Conservation (phyloP, 257 asterid genomes). For the Echites panduratus region DNA sequence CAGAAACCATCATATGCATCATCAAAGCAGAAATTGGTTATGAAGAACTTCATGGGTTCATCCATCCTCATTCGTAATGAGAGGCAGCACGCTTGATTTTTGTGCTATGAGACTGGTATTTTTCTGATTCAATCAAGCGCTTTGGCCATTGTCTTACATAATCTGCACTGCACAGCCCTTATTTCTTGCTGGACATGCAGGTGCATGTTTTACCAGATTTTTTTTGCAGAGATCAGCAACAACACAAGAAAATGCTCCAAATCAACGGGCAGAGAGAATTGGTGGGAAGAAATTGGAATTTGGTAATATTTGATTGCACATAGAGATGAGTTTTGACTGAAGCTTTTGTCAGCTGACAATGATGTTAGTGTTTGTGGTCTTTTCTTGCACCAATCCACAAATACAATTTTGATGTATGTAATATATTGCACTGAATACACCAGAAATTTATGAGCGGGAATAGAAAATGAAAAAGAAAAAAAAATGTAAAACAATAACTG, state of each 20-base stretch:
- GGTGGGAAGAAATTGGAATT: neutral
- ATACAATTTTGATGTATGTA: constrained; percentile 21
- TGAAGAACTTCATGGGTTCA: neutral
- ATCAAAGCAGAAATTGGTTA: neutral
- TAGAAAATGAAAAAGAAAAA: neutral
- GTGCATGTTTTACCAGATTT: neutral
- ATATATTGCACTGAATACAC: constrained; percentile 17
- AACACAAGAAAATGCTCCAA: neutral
- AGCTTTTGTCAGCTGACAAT: neutral
- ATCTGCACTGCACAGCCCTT: neutral
- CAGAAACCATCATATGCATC: neutral
- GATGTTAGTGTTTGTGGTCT: constrained; percentile 10
- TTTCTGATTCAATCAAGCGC: neutral
- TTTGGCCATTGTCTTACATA: neutral
- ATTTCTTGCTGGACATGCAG: neutral
- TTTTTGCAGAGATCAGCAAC: neutral
- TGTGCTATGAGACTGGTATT: neutral
- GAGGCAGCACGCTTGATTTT: neutral
- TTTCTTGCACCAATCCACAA: constrained; percentile 6
- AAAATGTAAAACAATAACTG: neutral
- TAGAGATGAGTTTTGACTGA: neutral
- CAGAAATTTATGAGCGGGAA: constrained; percentile 10
- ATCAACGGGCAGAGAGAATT: neutral
- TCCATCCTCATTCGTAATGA: neutral
- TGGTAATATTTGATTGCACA: neutral